These are phyloP conservation scores for Cercospora brassicicola DNA, from an alignment of 2,329 filamentous ascomycete species.

Conservation along the genomic window DNA sequence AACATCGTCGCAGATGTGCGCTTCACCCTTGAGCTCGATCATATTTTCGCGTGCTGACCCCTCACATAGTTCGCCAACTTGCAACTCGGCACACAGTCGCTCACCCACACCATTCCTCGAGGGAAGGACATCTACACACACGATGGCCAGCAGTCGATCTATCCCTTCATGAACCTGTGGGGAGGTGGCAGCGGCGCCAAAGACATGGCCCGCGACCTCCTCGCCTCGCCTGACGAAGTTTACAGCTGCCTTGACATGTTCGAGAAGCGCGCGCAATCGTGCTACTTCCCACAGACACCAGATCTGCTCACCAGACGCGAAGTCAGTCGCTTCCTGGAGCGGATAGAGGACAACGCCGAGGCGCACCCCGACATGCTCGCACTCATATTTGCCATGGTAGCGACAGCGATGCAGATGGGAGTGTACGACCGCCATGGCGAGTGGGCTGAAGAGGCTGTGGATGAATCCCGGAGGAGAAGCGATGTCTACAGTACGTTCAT, in stretches of 20 bases:
- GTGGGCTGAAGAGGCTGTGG: constrained; percentile 43
- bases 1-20: constrained; percentile 50
- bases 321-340: constrained; percentile 48
- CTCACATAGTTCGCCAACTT: constrained; percentile 45
- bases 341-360: constrained; percentile 46
- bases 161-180: constrained; percentile 50
- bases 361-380: constrained; percentile 51
- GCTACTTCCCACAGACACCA: constrained; percentile 49
- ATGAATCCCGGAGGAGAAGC: constrained; percentile 41
- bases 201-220: constrained; percentile 36
- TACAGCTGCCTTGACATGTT: constrained; percentile 46
- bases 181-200: constrained; percentile 28
- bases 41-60: constrained; percentile 17
- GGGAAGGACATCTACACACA: constrained; percentile 46
- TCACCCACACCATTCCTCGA: constrained; percentile 45
- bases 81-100: constrained; percentile 43
- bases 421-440: constrained; percentile 46
- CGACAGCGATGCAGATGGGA: constrained; percentile 50
- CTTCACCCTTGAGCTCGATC: neutral
- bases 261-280: constrained; percentile 45
- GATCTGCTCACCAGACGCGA: constrained; percentile 47
- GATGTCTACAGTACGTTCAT: constrained; percentile 49
- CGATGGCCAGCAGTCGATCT: constrained; percentile 37
- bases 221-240: constrained; percentile 45
- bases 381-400: constrained; percentile 50